A percentile compares a stretch with the other conserved stretches of the same genome.
These are phyloP conservation scores for Polytolypa hystricis DNA, from an alignment of 2,329 filamentous ascomycete species.

Conservation along the genomic window DNA sequence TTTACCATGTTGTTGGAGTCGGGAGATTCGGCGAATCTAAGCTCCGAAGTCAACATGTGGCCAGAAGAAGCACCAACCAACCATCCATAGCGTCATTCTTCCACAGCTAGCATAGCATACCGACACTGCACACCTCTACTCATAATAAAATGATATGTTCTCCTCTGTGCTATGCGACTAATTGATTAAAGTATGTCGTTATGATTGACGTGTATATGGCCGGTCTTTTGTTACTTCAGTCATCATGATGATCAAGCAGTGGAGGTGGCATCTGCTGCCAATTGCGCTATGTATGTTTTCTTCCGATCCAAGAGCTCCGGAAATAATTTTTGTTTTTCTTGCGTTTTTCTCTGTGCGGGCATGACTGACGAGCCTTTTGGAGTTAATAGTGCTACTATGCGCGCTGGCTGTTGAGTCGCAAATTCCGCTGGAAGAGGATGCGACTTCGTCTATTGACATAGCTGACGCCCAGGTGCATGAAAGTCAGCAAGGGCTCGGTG, in stretches of 20 bases:
- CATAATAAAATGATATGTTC: not conserved
- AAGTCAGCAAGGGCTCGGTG: too few relatives aligned
- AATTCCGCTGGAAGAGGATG: not conserved
- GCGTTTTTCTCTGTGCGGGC: not conserved
- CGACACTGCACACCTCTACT: not conserved
- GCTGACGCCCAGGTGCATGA: too few relatives aligned
- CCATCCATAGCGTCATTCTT: not conserved
- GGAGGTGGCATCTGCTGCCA: slow-evolving; percentile 12
- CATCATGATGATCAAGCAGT: slow-evolving; percentile 11
- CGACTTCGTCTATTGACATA: too few relatives aligned
- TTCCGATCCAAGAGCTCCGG: too few relatives aligned
- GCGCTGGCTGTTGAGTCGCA: slow-evolving; percentile 6
- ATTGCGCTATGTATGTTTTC: slow-evolving; percentile 9
- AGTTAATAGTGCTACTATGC: slow-evolving; percentile 7
- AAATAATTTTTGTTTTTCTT: not conserved
- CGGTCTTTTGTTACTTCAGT: slow-evolving; percentile 2
- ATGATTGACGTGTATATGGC: slow-evolving; percentile 3
- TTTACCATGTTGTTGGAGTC: not conserved
- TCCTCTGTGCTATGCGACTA: not conserved
- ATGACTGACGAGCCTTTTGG: not conserved
- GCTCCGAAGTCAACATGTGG: slow-evolving; percentile 1
- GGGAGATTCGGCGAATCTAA: slow-evolving; percentile 1
- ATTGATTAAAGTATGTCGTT: slow-evolving; percentile 2
- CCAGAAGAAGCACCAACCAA: not conserved
- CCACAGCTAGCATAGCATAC: too few relatives aligned